Evolutionary conservation across 306 rosid genomes (phyloP), one percentile per base, ranked within the genome.

Genomic region (Begonia peltatifolia): DNA sequence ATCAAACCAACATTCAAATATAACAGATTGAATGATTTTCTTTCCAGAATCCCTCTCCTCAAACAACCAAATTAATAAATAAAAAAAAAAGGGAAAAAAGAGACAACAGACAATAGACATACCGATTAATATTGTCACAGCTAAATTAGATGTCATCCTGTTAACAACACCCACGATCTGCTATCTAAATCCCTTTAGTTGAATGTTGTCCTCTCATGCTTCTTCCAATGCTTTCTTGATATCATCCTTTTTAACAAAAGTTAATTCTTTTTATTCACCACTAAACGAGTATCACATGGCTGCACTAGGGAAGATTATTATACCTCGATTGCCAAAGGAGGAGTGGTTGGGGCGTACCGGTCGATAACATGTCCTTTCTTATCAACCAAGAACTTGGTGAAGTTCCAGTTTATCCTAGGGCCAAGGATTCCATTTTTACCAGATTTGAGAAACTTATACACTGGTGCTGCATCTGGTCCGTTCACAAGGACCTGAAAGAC

Each of bases 331-430:
- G 78, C 52, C 57, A 79, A 53, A 2, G 99, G 99, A 51, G 51
- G 10, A 8, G 87, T 83, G 71, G 83, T 67, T 59, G 99, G 60
- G 55, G 79, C 62, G 53, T 81, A 86, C 52, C 96, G 99, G 1
- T 41, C 46, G 41, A 86, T 75, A 54, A 77, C 96, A 41, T 6
- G 69, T 0, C 99, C 99, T 42, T 86, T 75, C 64, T 77, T 70
- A 62, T 79, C 71, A 1, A 92, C 71, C 56, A 92, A 73, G 66
- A 92, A 92, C 79, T 92, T 92, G 3, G 96, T 81, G 76, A 92
- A 92, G 76, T 92, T 92, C 99, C 99, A 92, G 71, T 92, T 86
- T 44, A 92, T 81, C 56, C 83, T 67, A 2, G 83, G 41, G n/a
- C 99, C 94, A 58, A 77, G 2, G 41, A 65, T 48, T 61, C 96